A percentile compares a stretch with the other conserved stretches of the same genome.
These are phyloP conservation scores for Salvia rosmarinus DNA, from an alignment of 257 asterid species.

Conservation along the genomic window DNA sequence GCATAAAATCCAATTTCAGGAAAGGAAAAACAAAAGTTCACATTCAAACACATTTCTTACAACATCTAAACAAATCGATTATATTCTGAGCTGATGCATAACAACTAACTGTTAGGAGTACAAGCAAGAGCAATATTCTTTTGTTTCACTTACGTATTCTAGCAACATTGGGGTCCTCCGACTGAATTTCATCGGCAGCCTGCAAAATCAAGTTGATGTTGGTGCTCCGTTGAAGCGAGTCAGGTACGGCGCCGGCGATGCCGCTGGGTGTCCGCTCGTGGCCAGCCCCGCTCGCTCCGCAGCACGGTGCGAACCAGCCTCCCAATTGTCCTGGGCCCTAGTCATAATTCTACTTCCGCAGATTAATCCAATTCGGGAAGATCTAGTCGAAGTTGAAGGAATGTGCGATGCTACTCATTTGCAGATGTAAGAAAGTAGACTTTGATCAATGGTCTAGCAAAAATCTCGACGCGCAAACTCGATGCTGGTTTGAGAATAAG, in stretches of 20 bases:
- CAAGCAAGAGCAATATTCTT: slow-evolving; percentile 14
- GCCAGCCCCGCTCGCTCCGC: slow-evolving; percentile 65
- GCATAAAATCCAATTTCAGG: neutral
- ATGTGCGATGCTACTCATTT: slow-evolving; percentile 29
- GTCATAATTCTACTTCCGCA: slow-evolving; percentile 49
- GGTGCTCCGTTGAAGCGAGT: slow-evolving; percentile 82
- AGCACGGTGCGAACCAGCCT: slow-evolving; percentile 80
- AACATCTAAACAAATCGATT: neutral
- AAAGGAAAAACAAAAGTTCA: too few relatives aligned
- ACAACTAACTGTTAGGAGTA: neutral
- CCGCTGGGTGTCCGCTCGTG: slow-evolving; percentile 79
- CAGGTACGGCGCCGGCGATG: slow-evolving; percentile 92
- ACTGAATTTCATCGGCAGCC: slow-evolving; percentile 95
- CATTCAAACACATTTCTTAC: neutral
- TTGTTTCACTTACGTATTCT: slow-evolving; percentile 68
- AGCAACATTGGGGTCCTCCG: slow-evolving; percentile 86
- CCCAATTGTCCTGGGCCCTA: slow-evolving; percentile 82
- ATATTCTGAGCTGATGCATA: neutral
- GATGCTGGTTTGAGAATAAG: neutral
- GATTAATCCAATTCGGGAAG: slow-evolving; percentile 11
- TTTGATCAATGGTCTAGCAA: slow-evolving; percentile 37
- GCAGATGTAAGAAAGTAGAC: slow-evolving; percentile 14
- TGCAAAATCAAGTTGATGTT: slow-evolving; percentile 78
- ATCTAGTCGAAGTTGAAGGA: slow-evolving; percentile 34
- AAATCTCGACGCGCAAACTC: slow-evolving; percentile 38